These are phyloP conservation scores for Rhodosporidiobolus odoratus DNA, from an alignment of 768 basidiomycete species.

Conservation along the genomic window DNA sequence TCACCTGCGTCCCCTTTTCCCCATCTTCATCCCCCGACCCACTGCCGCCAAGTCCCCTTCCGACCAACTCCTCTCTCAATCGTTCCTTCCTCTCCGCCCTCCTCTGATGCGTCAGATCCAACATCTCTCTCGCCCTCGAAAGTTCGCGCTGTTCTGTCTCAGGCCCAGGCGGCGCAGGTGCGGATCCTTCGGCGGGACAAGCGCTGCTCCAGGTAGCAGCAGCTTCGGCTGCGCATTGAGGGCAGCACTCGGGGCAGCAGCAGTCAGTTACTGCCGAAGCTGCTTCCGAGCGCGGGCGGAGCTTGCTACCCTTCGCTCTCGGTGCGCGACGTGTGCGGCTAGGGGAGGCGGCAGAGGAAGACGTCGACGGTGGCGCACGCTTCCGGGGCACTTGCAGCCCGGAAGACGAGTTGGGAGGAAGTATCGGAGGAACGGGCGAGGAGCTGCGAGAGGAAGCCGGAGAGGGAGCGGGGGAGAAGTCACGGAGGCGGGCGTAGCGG, in stretches of 20 bases:
- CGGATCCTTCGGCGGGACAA: not conserved
- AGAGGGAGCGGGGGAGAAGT: conserved; percentile 8
- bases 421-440: conserved; percentile 7
- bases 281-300: not conserved
- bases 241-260: conserved; percentile 18
- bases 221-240: conserved; percentile 19
- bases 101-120: not conserved
- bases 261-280: not conserved
- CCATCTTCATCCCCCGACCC: not conserved
- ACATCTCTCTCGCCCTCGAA: too few species aligned
- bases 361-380: not conserved
- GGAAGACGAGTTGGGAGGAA: not conserved
- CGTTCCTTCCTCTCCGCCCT: not conserved
- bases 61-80: not conserved
- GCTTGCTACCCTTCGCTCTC: not conserved
- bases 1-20: not conserved
- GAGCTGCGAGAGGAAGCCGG: conserved; percentile 15
- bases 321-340: not conserved
- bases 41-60: too few species aligned
- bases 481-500: conserved; percentile 15
- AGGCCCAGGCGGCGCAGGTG: too few species aligned
- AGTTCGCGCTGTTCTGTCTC: too few species aligned
- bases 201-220: not conserved
- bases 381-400: not conserved
- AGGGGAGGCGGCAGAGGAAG: not conserved